phyloP scores from a whole-genome alignment of 306 rosid species.

The Ochetophila trinervis region DNA sequence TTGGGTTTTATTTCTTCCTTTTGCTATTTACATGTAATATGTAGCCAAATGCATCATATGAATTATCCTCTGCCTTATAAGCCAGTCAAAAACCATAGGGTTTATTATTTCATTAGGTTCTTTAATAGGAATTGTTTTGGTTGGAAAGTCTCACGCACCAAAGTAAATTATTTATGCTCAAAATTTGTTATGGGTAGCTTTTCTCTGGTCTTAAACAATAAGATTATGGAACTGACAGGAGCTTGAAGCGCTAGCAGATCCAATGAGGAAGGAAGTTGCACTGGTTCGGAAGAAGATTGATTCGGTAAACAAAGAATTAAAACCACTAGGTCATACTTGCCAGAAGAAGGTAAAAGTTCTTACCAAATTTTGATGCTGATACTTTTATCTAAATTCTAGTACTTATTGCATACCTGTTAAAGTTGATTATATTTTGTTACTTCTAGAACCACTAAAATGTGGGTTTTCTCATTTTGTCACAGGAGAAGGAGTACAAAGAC shows the following conservation, averaged over 20 bases:
- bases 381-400: not conserved
- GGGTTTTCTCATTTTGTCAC: constrained; percentile 19
- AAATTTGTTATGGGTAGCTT: not conserved
- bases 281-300: constrained; percentile 86
- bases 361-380: not conserved
- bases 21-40: not conserved
- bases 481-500: constrained; percentile 95
- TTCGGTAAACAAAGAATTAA: constrained; percentile 88
- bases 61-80: not conserved
- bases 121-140: not conserved
- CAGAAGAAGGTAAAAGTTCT: constrained; percentile 71
- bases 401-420: not conserved
- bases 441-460: not conserved
- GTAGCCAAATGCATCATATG: not conserved
- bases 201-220: not conserved
- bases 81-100: too few relatives aligned
- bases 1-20: constrained; percentile 19
- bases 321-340: constrained; percentile 92
- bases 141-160: not conserved
- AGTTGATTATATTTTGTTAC: too few relatives aligned
- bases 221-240: constrained; percentile 49
- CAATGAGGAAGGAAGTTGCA: constrained; percentile 90
- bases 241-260: constrained; percentile 86
- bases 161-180: not conserved
- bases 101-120: not conserved